Evolutionary conservation across 176 grass and related monocot species (phyloP).

Genomic region (Ananas comosus): DNA sequence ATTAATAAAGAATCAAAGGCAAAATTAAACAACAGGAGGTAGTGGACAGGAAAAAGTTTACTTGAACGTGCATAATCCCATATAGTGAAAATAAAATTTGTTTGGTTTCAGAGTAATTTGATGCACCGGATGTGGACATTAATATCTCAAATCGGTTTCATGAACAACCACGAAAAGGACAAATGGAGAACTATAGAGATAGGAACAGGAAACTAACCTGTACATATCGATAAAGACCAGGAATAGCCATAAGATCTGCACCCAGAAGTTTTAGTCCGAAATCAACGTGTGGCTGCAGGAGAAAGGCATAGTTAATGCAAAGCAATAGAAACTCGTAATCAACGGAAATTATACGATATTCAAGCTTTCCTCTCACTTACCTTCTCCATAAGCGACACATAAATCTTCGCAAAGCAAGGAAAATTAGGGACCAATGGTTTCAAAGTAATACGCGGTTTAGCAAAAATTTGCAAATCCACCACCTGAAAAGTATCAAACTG

Average conservation of each 20-base stretch:
- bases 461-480: slow-evolving; percentile 93
- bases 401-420: slow-evolving; percentile 90
- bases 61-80: too few species aligned
- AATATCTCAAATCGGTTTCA: not conserved
- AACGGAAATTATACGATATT: not conserved
- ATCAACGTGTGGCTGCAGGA: slow-evolving; percentile 91
- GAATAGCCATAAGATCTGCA: slow-evolving; percentile 96
- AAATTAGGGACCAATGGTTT: slow-evolving; percentile 83
- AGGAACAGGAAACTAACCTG: slow-evolving; percentile 11
- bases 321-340: not conserved
- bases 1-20: not conserved
- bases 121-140: not conserved
- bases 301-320: not conserved
- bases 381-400: slow-evolving; percentile 92
- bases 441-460: slow-evolving; percentile 76
- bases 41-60: too few species aligned
- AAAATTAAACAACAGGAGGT: not conserved
- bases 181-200: not conserved
- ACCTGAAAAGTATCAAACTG: slow-evolving; percentile 37
- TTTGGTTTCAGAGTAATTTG: not conserved
- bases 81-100: too few species aligned
- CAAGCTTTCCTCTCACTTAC: slow-evolving; percentile 22
- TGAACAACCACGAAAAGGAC: not conserved
- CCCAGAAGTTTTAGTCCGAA: slow-evolving; percentile 90
- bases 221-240: slow-evolving; percentile 65